These are phyloP conservation scores for Diplodia corticola DNA, from an alignment of 2,329 filamentous ascomycete genomes.

Conservation along the genomic window DNA sequence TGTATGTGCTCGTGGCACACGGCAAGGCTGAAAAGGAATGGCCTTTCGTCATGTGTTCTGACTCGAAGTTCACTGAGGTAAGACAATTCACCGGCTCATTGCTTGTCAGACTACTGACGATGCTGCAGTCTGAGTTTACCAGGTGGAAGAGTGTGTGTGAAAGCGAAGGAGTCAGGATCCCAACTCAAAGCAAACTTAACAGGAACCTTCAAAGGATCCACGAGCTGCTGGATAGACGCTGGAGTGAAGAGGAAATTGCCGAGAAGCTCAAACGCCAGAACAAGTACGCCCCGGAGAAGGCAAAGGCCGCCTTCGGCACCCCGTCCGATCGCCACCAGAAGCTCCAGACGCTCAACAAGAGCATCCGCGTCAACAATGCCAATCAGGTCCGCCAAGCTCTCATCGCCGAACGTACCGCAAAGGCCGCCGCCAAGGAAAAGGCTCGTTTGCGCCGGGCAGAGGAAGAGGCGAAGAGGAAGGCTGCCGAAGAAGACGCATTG, in stretches of 20 bases:
- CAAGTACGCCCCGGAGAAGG: conserved; percentile 60
- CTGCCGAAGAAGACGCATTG: conserved; percentile 47
- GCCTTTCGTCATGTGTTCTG: conserved; percentile 88
- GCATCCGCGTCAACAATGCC: conserved; percentile 81
- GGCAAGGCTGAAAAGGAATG: conserved; percentile 82
- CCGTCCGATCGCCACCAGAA: conserved; percentile 67
- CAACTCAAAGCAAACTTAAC: conserved; percentile 68
- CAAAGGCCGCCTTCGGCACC: conserved; percentile 56
- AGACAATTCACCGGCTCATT: conserved; percentile 27
- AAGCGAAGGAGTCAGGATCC: conserved; percentile 67
- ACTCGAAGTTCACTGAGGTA: conserved; percentile 80
- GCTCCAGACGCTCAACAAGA: conserved; percentile 77
- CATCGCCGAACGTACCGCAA: conserved; percentile 63
- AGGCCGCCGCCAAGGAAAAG: conserved; percentile 41
- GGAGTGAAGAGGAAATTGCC: conserved; percentile 80
- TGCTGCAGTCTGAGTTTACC: conserved; percentile 68
- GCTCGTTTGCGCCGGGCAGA: conserved; percentile 43
- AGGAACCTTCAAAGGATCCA: conserved; percentile 82
- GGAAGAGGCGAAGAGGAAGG: conserved; percentile 53
- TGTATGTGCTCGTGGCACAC: conserved; percentile 79
- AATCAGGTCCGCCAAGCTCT: conserved; percentile 90
- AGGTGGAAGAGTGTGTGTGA: conserved; percentile 74
- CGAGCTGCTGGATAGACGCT: conserved; percentile 72
- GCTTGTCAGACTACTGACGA: background rate
- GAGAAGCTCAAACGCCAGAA: conserved; percentile 71